A percentile compares a stretch with the other conserved stretches of the same genome.
These are phyloP conservation scores for Auxenochlorella protothecoides DNA, from an alignment of 139 green algal species.

Conservation along the genomic window DNA sequence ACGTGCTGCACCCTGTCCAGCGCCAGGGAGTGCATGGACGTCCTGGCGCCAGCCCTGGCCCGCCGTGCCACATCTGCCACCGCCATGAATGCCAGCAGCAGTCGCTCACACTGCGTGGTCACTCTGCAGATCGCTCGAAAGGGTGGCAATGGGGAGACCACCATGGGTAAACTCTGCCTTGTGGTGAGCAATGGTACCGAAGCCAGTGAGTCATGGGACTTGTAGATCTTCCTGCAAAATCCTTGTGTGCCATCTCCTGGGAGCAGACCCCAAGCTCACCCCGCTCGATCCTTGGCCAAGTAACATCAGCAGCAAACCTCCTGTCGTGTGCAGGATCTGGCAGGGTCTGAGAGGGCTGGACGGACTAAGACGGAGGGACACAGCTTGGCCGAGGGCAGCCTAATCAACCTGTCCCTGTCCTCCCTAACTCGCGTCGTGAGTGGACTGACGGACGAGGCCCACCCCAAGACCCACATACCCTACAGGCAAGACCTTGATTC, in stretches of 20 bases:
- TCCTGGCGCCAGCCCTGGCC: constrained; percentile 39
- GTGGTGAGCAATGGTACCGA: constrained; percentile 9
- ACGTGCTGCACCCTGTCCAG: constrained; percentile 12
- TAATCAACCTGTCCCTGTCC: constrained; percentile 75
- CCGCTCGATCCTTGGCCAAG: too few relatives aligned
- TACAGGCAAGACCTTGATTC: not conserved
- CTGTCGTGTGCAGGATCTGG: constrained; percentile 47
- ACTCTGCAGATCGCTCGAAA: constrained; percentile 43
- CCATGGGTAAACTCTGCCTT: constrained; percentile 58
- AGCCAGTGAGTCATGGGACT: constrained; percentile 2
- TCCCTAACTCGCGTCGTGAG: constrained; percentile 65
- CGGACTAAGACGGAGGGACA: constrained; percentile 47
- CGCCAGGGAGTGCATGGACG: constrained; percentile 43
- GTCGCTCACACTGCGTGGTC: constrained; percentile 62
- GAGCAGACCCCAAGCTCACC: too few relatives aligned
- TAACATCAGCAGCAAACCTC: not conserved
- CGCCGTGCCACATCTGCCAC: constrained; percentile 20
- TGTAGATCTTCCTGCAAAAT: not conserved
- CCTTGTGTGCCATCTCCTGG: not conserved
- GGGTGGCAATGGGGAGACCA: constrained; percentile 26
- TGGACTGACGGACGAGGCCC: constrained; percentile 45
- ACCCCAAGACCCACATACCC: constrained; percentile 8
- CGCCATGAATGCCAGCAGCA: constrained; percentile 36
- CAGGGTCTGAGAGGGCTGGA: constrained; percentile 54
- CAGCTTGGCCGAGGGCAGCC: constrained; percentile 48